These are phyloP conservation scores for Cryptococcus maquisensis DNA, from an alignment of 1,284 basidiomycete genomes.

Conservation along the genomic window DNA sequence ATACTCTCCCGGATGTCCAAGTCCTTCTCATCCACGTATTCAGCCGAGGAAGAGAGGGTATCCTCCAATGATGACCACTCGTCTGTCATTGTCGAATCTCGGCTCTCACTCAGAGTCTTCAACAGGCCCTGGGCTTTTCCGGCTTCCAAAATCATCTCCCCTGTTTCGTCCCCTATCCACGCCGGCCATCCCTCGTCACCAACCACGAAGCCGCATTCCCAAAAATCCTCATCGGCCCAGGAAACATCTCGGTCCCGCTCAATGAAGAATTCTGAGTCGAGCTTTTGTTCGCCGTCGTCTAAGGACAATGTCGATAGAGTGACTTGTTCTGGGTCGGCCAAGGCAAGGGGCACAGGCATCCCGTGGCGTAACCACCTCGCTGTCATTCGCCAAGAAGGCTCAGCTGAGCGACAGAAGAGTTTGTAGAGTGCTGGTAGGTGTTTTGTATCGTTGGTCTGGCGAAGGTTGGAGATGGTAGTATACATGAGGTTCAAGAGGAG, in stretches of 20 bases:
- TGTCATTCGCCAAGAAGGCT: constrained; percentile 69
- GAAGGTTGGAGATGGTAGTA: constrained; percentile 52
- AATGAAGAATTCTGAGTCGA: constrained; percentile 73
- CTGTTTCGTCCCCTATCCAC: constrained; percentile 51
- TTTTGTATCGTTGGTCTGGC: constrained; percentile 45
- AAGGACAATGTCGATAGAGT: neutral
- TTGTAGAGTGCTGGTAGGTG: constrained; percentile 51
- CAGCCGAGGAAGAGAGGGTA: neutral
- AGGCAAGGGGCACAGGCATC: constrained; percentile 53
- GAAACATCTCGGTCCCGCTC: constrained; percentile 61
- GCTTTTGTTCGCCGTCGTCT: constrained; percentile 50
- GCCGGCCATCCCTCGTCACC: constrained; percentile 49
- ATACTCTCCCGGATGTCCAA: constrained; percentile 42
- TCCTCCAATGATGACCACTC: constrained; percentile 30
- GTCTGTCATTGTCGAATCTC: constrained; percentile 5
- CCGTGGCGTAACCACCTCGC: constrained; percentile 69
- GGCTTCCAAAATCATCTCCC: constrained; percentile 60
- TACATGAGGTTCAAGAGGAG: constrained; percentile 63
- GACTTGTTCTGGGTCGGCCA: constrained; percentile 18
- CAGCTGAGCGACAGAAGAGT: constrained; percentile 61
- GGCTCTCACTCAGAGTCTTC: constrained; percentile 48
- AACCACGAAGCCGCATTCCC: constrained; percentile 67
- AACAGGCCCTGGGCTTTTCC: constrained; percentile 76
- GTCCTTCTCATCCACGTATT: neutral
- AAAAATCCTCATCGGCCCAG: constrained; percentile 69